Percentiles rank a stretch among this genome's conserved stretches.
Conservation (phyloP, 495 filamentous ascomycete species). For the Mytilinidion resinicola region DNA sequence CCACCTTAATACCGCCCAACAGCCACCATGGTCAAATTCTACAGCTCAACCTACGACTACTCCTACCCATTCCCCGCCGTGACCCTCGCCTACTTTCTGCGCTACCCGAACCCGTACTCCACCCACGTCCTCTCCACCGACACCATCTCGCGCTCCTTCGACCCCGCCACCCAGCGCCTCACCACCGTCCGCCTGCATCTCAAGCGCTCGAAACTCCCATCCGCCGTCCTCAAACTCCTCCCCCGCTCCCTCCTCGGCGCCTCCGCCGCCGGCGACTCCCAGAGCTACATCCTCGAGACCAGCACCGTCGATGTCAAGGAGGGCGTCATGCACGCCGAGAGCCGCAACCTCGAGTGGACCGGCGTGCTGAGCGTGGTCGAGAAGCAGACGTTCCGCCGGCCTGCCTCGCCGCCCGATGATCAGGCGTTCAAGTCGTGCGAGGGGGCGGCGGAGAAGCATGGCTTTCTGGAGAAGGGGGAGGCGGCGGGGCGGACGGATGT, state of each 20-base stretch:
- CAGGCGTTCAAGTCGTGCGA: conserved; percentile 14
- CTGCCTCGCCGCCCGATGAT: conserved; percentile 26
- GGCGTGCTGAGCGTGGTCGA: conserved; percentile 90
- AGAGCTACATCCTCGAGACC: conserved; percentile 86
- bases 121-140: conserved; percentile 94
- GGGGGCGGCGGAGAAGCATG: conserved; percentile 16
- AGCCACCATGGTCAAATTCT: conserved; percentile 68
- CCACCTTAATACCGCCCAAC: neutral
- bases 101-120: conserved; percentile 95
- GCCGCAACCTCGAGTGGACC: conserved; percentile 52
- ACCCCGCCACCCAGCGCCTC: conserved; percentile 70
- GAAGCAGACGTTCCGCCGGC: conserved; percentile 66
- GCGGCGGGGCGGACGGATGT: conserved; percentile 66
- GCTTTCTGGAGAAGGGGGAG: conserved; percentile 34
- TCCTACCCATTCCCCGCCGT: conserved; percentile 87
- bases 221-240: conserved; percentile 73
- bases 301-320: conserved; percentile 83
- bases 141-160: conserved; percentile 81
- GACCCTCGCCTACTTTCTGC: conserved; percentile 96
- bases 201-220: conserved; percentile 85
- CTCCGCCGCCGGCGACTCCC: conserved; percentile 55
- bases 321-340: conserved; percentile 58
- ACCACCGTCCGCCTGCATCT: conserved; percentile 87
- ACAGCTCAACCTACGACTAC: conserved; percentile 82
- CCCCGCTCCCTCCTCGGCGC: conserved; percentile 69